Evolutionary conservation across 2,329 filamentous ascomycete species (phyloP).

Genomic region (Aureobasidium melanogenum): DNA sequence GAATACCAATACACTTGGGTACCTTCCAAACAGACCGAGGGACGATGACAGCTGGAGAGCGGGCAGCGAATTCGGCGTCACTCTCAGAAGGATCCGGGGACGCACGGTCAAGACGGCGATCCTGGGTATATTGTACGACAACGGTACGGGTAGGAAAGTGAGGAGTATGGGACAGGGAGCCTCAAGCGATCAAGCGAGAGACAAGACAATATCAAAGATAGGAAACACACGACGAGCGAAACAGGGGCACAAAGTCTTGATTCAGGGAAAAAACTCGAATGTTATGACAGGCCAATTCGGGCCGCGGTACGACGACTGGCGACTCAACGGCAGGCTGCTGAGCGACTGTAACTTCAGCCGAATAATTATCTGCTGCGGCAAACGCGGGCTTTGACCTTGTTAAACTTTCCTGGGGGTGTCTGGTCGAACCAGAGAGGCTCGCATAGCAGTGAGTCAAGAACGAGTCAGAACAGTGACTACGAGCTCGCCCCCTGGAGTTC

Average conservation of each 20-base stretch:
- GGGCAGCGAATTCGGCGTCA: slow-evolving; percentile 8
- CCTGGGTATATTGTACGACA: background rate
- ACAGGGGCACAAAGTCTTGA: background rate
- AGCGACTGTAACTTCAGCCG: slow-evolving; percentile 1
- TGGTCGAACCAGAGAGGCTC: background rate
- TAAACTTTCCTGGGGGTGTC: background rate
- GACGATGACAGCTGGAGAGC: slow-evolving; percentile 5
- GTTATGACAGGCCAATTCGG: background rate
- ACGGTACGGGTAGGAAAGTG: background rate
- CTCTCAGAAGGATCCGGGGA: background rate
- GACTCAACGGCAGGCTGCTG: background rate
- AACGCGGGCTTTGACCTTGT: background rate
- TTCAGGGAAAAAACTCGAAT: background rate
- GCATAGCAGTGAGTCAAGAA: background rate
- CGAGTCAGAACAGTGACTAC: background rate
- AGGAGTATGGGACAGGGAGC: background rate
- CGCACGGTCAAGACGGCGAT: slow-evolving; percentile 1
- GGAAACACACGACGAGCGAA: background rate
- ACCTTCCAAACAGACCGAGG: background rate
- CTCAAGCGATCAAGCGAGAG: background rate
- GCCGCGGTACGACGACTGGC: slow-evolving; percentile 2
- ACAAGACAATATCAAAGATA: background rate
- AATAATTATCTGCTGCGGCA: background rate
- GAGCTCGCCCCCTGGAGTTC: too few species aligned
- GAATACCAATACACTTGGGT: background rate